Evolutionary conservation across 2,329 filamentous ascomycete genomes (phyloP), one percentile per base, ranked within the genome.

Genomic region (Endoconidiophora polonica): DNA sequence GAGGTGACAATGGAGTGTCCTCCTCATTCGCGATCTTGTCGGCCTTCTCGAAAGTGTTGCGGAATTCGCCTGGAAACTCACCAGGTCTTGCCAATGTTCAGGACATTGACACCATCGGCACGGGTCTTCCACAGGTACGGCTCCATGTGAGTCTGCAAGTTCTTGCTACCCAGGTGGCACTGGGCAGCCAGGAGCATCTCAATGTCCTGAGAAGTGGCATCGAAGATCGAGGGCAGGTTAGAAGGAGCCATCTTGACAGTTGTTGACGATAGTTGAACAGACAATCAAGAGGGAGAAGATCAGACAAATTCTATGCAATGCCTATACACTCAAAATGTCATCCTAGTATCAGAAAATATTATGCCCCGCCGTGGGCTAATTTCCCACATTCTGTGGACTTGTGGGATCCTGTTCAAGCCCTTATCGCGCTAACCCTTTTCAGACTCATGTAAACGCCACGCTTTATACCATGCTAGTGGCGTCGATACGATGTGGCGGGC

Each of bases 21-120:
- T 33, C 29, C 7, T 33, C 29, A 33, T 33, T 22, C 22, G 29
- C 38, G 9, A 37, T 14, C 23, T 29, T 37, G 16, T 44, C 42
- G 24, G 9, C 29, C 1, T 10, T 33, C 12, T 33, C 29, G 29
- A 33, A 3, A 33, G 12, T 24, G 7, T 46, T 12, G 42, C 14
- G 7, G 29, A 46, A 23, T 10, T 18, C 38, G 10, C 6, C 33
- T 20, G 18, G 16, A 40, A 26, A 68, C 82, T 59, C 81, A 94
- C 87, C 88, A 98, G 73, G 91, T 98, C 86, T 98, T 98, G 77
- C 90, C 88, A 72, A 98, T 86, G 82, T 98, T 98, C 72, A 98
- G 78, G 60, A 98, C 79, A 71, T 98, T 98, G 76, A 98, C 83
- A 73, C 91, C 91, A 65, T 98, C 93, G 59, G 86, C 83, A 67